Evolutionary conservation across 306 rosid genomes (phyloP), one percentile per base, ranked within the genome.

Genomic region (Vachellia pachyceras): DNA sequence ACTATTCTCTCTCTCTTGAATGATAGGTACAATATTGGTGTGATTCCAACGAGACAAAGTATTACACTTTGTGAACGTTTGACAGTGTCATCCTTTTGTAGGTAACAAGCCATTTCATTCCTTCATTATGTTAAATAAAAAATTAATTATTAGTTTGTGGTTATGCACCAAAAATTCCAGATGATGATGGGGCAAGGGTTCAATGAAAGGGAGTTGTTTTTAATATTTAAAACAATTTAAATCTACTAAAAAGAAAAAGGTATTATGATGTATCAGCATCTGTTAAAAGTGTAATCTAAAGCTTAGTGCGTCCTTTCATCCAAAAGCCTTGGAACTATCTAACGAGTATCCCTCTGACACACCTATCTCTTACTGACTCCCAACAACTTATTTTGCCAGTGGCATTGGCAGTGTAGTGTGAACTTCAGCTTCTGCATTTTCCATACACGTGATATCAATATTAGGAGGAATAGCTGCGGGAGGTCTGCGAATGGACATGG

Each of bases 11-110:
- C 54, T 46, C 6, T 46, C 52, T n/a, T n/a, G 18, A 44, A 75
- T 88, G 75, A 57, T 89, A 95, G 97, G 83, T 95, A 90, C 86
- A 91, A 92, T 75, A 89, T 91, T 61, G 98, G 97, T 57, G 97
- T 92, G 79, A 86, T 92, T 88, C 92, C 98, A 52, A 85, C 97
- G 69, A 88, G 89, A 83, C 94, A 92, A 85, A 95, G 92, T 88
- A 82, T 92, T 80, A 86, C 88, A 29, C 82, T 86, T 47, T 95
- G 97, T 12, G 98, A 92, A 22, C 90, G 87, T 46, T 63, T 92
- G 37, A 84, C 97, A 3, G 97, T 88, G 39, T 95, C 98, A 81
- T 87, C 98, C 83, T 87, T 95, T 79, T 95, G 95, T 79, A 91
- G 97, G 98, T 92, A 84, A 72, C 68, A 84, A 74, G 20, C 54